phyloP scores from a whole-genome alignment of 768 basidiomycete species.

The Tephrocybe rancida region DNA sequence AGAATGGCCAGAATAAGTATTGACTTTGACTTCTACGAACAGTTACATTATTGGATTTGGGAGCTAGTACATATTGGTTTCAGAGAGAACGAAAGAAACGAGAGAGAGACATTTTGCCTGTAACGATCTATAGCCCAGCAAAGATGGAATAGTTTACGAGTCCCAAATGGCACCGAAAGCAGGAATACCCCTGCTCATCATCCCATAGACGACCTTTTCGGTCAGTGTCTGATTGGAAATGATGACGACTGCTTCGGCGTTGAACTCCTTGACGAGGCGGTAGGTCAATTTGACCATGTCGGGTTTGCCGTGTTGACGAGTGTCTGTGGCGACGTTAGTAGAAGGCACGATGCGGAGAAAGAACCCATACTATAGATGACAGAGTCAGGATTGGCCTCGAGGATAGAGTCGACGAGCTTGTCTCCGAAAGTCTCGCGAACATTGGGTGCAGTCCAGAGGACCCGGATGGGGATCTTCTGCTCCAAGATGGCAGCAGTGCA shows the following conservation, averaged over 20 bases:
- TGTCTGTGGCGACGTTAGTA: slow-evolving; percentile 30
- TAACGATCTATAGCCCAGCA: background rate
- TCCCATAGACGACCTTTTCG: slow-evolving; percentile 60
- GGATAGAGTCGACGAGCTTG: slow-evolving; percentile 56
- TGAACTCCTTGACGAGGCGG: slow-evolving; percentile 47
- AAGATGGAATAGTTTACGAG: slow-evolving; percentile 3
- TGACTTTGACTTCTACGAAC: no score
- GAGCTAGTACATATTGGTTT: no score
- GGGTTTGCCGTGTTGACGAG: slow-evolving; percentile 46
- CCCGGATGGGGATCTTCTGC: slow-evolving; percentile 49
- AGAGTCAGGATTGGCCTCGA: slow-evolving; percentile 47
- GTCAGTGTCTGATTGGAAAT: slow-evolving; percentile 65
- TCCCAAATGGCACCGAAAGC: slow-evolving; percentile 69
- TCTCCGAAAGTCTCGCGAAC: slow-evolving; percentile 65
- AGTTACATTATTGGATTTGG: no score
- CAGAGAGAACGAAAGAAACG: no score
- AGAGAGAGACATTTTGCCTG: no score
- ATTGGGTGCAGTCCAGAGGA: slow-evolving; percentile 67
- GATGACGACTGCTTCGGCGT: slow-evolving; percentile 57
- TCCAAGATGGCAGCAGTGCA: slow-evolving; percentile 58
- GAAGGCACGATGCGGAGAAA: slow-evolving; percentile 15
- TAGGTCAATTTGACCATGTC: slow-evolving; percentile 53
- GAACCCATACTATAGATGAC: slow-evolving; percentile 52
- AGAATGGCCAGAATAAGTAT: no score
- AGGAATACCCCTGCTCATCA: slow-evolving; percentile 60